Evolutionary conservation across 2,329 filamentous ascomycete species (phyloP).

Genomic region (Trichoderma sp.): DNA sequence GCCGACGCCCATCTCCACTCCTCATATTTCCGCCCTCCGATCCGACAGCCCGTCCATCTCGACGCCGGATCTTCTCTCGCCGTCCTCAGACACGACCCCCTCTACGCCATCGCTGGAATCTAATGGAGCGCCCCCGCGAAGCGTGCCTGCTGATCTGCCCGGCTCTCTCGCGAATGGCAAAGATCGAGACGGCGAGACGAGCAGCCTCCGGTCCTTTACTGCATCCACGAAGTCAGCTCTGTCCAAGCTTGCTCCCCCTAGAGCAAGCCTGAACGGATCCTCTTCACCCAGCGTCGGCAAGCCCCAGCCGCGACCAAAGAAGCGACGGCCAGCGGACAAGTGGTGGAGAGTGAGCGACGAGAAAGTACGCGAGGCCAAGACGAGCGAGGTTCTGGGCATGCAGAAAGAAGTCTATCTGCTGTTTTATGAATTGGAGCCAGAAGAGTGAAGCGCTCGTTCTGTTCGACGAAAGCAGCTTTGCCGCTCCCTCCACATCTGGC

Average conservation of each 20-base stretch:
- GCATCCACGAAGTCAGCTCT: constrained; percentile 59
- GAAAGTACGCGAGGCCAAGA: constrained; percentile 93
- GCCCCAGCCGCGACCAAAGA: constrained; percentile 53
- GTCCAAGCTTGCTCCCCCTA: constrained; percentile 51
- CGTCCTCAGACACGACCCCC: constrained; percentile 40
- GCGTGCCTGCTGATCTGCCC: constrained; percentile 37
- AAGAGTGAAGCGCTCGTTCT: constrained; percentile 30
- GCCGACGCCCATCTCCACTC: constrained; percentile 56
- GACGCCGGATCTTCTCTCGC: constrained; percentile 51
- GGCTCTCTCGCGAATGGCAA: constrained; percentile 33
- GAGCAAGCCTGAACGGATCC: constrained; percentile 34
- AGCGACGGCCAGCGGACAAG: constrained; percentile 61
- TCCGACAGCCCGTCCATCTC: constrained; percentile 50
- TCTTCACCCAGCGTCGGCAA: constrained; percentile 33
- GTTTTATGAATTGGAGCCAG: constrained; percentile 85
- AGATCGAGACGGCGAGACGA: constrained; percentile 51
- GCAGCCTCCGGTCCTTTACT: constrained; percentile 59
- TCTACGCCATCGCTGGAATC: constrained; percentile 47
- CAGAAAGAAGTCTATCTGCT: constrained; percentile 94
- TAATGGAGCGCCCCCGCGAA: constrained; percentile 37
- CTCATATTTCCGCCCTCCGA: constrained; percentile 45
- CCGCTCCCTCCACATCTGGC: not conserved
- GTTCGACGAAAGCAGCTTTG: not conserved
- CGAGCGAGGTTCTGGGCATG: constrained; percentile 86
- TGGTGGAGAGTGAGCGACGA: constrained; percentile 99